Evolutionary conservation across 2,329 filamentous ascomycete genomes (phyloP), one percentile per base, ranked within the genome.

Genomic region (Fusarium sublunatum): DNA sequence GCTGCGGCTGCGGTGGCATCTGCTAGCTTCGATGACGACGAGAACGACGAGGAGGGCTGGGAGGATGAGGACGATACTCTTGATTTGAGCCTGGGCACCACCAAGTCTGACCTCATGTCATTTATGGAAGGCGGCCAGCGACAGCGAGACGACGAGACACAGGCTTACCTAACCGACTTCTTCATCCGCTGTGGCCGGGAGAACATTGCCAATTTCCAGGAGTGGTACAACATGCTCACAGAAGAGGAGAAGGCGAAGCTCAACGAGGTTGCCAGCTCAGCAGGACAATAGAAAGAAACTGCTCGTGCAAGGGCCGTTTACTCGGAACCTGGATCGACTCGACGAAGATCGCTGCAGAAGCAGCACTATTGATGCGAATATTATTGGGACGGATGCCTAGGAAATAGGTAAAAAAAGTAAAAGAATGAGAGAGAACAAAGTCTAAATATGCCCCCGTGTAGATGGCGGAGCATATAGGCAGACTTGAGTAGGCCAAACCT

Each of bases 81-180:
- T 11, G 93, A 96, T 74, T 84, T 97, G n/a, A 88, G 87, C 38
- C 80, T 90, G 11, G 88, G 84, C 4, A 77, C 83, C 25, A 89
- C 86, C 36, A 91, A 91, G 75, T 82, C 85, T 19, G 91, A 96
- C 58, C 83, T 97, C 40, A 96, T 97, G 91, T 86, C 88, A 2
- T 92, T 86, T 70, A 85, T 87, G 24, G 88, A 88, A 40, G 82
- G 83, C 13, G 82, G 72, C 41, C 78, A 79, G 68, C 86, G 93
- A 49, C 86, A 90, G 71, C 86, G 89, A 31, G 94, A 98, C 73
- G 92, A 97, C 72, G 93, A 97, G 81, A 97, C 93, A 7, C 92
- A 96, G 74, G 86, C 85, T 5, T 97, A 92, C 75, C 81, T 98
- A 42, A 83, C 87, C 1, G 87, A 93, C 12, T 97, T 96, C 79